Evolutionary conservation across 176 grass and related monocot species (phyloP).

Genomic region (Echinochloa phyllopogon): DNA sequence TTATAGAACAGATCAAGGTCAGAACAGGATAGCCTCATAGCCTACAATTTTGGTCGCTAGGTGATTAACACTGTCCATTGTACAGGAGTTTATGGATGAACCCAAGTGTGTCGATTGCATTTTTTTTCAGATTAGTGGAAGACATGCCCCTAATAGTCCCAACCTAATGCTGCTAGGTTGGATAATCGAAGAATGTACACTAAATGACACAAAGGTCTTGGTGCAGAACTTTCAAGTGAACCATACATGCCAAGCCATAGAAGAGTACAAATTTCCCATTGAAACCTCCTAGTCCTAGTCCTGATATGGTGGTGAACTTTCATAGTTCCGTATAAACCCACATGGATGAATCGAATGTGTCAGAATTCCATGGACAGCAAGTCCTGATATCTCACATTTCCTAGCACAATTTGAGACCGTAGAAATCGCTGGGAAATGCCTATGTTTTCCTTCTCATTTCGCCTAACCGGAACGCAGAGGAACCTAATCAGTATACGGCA

Average conservation of each 20-base stretch:
- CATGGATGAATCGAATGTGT: conserved; percentile 1
- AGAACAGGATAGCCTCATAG: neutral
- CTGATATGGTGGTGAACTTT: neutral
- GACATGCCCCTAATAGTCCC: neutral
- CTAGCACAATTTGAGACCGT: neutral
- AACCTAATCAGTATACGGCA: conserved; percentile 3
- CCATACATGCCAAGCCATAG: neutral
- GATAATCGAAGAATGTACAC: neutral
- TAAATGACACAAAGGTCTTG: neutral
- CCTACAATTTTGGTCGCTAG: neutral
- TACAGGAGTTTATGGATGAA: neutral
- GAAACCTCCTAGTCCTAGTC: neutral
- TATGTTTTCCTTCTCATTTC: neutral
- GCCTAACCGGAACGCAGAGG: neutral
- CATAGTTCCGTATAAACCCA: neutral
- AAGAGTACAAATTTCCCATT: neutral
- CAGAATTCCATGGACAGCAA: neutral
- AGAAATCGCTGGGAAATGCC: conserved; percentile 1
- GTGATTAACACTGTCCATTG: neutral
- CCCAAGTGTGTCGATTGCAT: neutral
- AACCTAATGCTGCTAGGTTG: neutral
- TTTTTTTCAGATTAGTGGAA: neutral
- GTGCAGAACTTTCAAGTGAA: neutral
- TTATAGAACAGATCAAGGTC: neutral
- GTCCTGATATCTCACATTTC: neutral